Evolutionary conservation across 192 early-diverging fungal species (phyloP).

Genomic region (Podila minutissima): DNA sequence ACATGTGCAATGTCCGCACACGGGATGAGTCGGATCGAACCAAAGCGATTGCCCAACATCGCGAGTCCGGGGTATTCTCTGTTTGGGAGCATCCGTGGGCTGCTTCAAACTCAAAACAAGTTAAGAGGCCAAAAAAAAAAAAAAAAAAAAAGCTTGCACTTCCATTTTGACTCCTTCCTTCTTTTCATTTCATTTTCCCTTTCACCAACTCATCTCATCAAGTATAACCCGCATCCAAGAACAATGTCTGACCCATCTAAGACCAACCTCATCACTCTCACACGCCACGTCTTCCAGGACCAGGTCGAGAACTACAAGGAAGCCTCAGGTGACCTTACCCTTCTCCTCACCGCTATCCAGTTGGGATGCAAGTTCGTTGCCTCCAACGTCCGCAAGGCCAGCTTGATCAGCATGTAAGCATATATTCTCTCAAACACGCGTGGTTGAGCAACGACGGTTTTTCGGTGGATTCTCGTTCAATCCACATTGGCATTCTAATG

Average conservation of each 20-base stretch:
- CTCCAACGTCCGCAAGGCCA: conserved; percentile 95
- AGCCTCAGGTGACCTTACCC: conserved; percentile 93
- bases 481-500: background rate
- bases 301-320: conserved; percentile 85
- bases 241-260: conserved; percentile 47
- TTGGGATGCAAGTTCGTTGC: conserved; percentile 98
- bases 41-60: no score
- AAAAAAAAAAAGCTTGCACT: background rate
- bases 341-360: conserved; percentile 90
- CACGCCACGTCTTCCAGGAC: conserved; percentile 89
- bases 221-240: background rate
- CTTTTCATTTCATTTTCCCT: background rate
- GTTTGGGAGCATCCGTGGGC: conserved; percentile 2
- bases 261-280: conserved; percentile 95
- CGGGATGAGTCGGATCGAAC: no score
- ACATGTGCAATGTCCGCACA: no score
- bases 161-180: conserved; percentile 18
- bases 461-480: no score
- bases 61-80: no score
- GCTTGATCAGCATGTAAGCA: conserved; percentile 91
- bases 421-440: no score
- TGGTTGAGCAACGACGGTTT: no score
- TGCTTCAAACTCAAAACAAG: background rate
- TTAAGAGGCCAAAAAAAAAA: background rate
- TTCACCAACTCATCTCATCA: background rate